These are phyloP conservation scores for Geosmithia flava DNA, from an alignment of 2,329 filamentous ascomycete genomes.

Conservation along the genomic window DNA sequence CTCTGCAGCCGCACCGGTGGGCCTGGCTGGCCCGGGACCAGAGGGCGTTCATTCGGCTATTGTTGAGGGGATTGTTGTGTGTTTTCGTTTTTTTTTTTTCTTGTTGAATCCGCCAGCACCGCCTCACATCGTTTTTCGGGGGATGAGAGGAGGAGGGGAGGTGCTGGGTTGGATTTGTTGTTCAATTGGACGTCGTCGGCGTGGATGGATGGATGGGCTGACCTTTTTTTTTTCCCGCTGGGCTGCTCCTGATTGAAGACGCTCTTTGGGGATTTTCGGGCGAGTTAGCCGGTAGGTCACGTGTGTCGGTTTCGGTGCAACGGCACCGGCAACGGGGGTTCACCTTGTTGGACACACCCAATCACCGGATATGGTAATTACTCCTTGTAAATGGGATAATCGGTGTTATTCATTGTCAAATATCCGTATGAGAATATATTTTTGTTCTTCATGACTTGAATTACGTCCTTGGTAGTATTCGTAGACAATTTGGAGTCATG, in stretches of 20 bases:
- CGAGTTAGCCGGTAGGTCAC: neutral
- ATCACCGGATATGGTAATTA: neutral
- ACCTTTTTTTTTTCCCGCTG: neutral
- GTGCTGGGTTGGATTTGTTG: neutral
- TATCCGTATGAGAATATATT: neutral
- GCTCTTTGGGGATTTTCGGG: neutral
- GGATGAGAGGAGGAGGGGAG: neutral
- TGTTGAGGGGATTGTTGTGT: neutral
- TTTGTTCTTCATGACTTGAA: neutral
- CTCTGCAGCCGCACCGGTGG: conserved; percentile 50
- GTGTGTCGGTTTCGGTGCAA: neutral
- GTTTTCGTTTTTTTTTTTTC: too few relatives aligned
- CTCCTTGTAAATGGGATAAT: neutral
- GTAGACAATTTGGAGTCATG: neutral
- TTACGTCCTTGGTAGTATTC: neutral
- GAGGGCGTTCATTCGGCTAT: conserved; percentile 29
- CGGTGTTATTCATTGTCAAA: neutral
- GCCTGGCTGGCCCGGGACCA: conserved; percentile 56
- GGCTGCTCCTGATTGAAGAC: neutral
- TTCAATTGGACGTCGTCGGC: conserved; percentile 1
- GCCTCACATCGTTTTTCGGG: neutral
- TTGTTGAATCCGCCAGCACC: neutral
- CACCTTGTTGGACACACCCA: neutral
- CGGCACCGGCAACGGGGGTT: neutral
- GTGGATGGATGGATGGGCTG: neutral